Conservation (phyloP, 176 grass and related monocot species). For the Saccharum officinarum region DNA sequence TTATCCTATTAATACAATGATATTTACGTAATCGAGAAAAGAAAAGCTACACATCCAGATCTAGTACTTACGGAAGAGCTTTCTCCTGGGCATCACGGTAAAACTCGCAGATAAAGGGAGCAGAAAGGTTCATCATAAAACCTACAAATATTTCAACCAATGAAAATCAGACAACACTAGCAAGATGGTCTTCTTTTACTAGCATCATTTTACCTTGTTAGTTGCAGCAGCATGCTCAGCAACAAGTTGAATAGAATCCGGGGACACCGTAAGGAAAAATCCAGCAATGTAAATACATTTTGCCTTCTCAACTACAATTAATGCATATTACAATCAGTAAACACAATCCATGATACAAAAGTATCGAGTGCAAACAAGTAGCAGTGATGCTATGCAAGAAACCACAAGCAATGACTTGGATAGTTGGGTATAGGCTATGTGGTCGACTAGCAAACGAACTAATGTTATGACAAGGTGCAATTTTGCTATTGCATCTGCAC, state of each 20-base stretch:
- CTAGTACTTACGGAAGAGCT: constrained; percentile 56
- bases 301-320: constrained; percentile 71
- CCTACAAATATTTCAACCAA: constrained; percentile 36
- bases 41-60: background rate
- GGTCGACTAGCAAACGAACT: background rate
- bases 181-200: background rate
- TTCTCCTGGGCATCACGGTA: constrained; percentile 61
- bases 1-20: background rate
- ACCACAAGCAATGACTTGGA: background rate
- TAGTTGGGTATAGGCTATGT: background rate
- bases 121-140: constrained; percentile 80
- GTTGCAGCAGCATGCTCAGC: constrained; percentile 76
- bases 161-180: background rate
- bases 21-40: background rate
- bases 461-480: background rate
- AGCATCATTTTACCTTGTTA: constrained; percentile 56
- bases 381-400: background rate
- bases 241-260: constrained; percentile 74
- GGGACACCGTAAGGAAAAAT: constrained; percentile 84
- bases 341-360: background rate
- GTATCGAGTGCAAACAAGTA: background rate
- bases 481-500: background rate
- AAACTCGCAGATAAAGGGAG: constrained; percentile 79
- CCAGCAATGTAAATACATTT: constrained; percentile 86
- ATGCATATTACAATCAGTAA: constrained; percentile 14